These are phyloP conservation scores for Samsoniella hepiali DNA, from an alignment of 2,329 filamentous ascomycete species.

Conservation along the genomic window DNA sequence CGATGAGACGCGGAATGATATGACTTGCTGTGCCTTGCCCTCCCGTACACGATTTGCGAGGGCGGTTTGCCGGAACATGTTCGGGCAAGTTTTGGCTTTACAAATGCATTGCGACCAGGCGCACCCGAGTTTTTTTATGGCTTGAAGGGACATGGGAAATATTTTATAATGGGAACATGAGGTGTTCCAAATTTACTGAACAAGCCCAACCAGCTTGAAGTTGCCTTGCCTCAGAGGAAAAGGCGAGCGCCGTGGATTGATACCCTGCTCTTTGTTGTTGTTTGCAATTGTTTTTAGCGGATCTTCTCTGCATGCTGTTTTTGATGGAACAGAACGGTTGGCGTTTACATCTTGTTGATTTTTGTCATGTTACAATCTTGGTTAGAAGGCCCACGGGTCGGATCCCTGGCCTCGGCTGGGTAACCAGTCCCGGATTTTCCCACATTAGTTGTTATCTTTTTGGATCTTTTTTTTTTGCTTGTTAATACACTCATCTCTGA, in stretches of 20 bases:
- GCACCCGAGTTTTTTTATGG: constrained; percentile 12
- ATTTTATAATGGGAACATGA: constrained; percentile 5
- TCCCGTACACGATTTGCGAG: constrained; percentile 14
- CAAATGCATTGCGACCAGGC: constrained; percentile 18
- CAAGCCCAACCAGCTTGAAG: background rate
- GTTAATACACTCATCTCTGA: constrained; percentile 16
- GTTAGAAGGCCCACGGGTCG: background rate
- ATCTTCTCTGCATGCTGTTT: constrained; percentile 11
- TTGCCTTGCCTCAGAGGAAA: background rate
- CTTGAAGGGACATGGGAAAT: constrained; percentile 8
- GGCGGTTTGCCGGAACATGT: background rate
- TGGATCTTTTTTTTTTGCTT: background rate
- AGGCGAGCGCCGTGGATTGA: constrained; percentile 15
- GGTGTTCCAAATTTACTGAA: background rate
- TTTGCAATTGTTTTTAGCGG: constrained; percentile 12
- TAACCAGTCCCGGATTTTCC: background rate
- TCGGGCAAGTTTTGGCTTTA: background rate
- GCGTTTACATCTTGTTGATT: constrained; percentile 14
- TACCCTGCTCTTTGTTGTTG: constrained; percentile 19
- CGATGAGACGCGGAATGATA: constrained; percentile 3
- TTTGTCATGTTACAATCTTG: constrained; percentile 6
- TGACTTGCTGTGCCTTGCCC: constrained; percentile 9
- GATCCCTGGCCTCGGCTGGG: background rate
- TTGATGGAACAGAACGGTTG: constrained; percentile 12
- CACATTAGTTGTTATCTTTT: constrained; percentile 1